These are phyloP conservation scores for Gigaspora rosea DNA, from an alignment of 192 early-diverging fungal species.

Conservation along the genomic window DNA sequence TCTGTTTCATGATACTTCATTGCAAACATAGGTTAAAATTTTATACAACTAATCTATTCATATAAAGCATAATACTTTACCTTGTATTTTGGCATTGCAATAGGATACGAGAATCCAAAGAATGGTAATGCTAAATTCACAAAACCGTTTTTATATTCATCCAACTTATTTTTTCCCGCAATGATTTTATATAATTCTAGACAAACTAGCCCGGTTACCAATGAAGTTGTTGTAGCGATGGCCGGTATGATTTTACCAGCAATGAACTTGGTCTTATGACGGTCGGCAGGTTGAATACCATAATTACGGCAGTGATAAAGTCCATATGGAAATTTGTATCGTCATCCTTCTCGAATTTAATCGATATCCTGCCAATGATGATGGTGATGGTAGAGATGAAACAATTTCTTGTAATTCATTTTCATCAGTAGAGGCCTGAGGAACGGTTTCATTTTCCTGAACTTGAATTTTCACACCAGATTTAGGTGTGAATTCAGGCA, in stretches of 20 bases:
- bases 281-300: conserved; percentile 70
- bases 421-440: conserved; percentile 48
- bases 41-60: no score
- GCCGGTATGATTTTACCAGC: conserved; percentile 91
- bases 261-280: conserved; percentile 85
- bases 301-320: conserved; percentile 96
- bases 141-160: conserved; percentile 99
- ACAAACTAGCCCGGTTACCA: conserved; percentile 96
- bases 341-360: conserved; percentile 99
- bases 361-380: conserved; percentile 81
- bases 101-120: conserved; percentile 99
- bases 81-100: conserved; percentile 82
- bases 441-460: conserved; percentile 78
- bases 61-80: neutral
- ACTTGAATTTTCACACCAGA: conserved; percentile 96
- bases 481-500: conserved; percentile 87
- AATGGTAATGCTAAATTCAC: conserved; percentile 97
- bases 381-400: conserved; percentile 70
- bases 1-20: conserved; percentile 74
- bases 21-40: no score
- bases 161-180: conserved; percentile 74
- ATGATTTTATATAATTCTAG: conserved; percentile 97
- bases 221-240: conserved; percentile 92
- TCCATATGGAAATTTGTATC: conserved; percentile 99
- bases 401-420: conserved; percentile 68